A percentile compares a stretch with the other conserved stretches of the same genome.
These are phyloP conservation scores for Sugiyamaella boreocaroliniensis DNA, from an alignment of 805 yeast genomes.

Conservation along the genomic window DNA sequence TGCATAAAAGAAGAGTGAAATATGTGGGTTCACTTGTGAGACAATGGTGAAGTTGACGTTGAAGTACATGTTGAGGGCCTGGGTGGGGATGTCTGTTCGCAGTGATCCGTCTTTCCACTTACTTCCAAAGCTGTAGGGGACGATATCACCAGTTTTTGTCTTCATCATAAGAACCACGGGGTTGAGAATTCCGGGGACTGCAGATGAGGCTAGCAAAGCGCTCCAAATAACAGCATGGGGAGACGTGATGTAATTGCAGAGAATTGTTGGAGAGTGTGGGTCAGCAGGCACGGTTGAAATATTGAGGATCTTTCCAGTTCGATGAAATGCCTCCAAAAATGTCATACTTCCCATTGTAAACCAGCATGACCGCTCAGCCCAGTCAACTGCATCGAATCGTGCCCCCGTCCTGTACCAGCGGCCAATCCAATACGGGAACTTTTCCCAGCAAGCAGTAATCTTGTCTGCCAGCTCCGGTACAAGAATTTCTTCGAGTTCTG, in stretches of 20 bases:
- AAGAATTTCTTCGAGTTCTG: slow-evolving; percentile 50
- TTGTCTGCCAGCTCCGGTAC: slow-evolving; percentile 55
- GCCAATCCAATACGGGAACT: slow-evolving; percentile 51
- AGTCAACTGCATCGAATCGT: slow-evolving; percentile 62
- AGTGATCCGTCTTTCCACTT: slow-evolving; percentile 77
- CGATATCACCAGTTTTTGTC: slow-evolving; percentile 37
- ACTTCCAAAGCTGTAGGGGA: slow-evolving; percentile 66
- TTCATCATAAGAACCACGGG: slow-evolving; percentile 78
- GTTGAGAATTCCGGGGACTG: slow-evolving; percentile 75
- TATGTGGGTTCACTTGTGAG: slow-evolving; percentile 79
- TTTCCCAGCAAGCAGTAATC: slow-evolving; percentile 65
- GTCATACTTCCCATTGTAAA: slow-evolving; percentile 70
- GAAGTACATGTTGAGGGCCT: slow-evolving; percentile 64
- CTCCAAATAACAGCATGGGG: slow-evolving; percentile 83
- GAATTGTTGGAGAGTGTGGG: slow-evolving; percentile 72
- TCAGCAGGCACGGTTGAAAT: slow-evolving; percentile 77
- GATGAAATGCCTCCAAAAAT: slow-evolving; percentile 58
- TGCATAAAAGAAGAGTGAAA: slow-evolving; percentile 65
- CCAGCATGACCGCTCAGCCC: slow-evolving; percentile 66
- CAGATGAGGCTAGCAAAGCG: slow-evolving; percentile 65
- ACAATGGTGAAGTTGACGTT: slow-evolving; percentile 72
- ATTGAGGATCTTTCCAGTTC: slow-evolving; percentile 66
- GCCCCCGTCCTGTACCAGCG: slow-evolving; percentile 74
- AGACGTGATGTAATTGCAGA: slow-evolving; percentile 69
- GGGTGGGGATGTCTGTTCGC: slow-evolving; percentile 72